Evolutionary conservation across 495 filamentous ascomycete genomes (phyloP).

Genomic region (Daldinia grandis): DNA sequence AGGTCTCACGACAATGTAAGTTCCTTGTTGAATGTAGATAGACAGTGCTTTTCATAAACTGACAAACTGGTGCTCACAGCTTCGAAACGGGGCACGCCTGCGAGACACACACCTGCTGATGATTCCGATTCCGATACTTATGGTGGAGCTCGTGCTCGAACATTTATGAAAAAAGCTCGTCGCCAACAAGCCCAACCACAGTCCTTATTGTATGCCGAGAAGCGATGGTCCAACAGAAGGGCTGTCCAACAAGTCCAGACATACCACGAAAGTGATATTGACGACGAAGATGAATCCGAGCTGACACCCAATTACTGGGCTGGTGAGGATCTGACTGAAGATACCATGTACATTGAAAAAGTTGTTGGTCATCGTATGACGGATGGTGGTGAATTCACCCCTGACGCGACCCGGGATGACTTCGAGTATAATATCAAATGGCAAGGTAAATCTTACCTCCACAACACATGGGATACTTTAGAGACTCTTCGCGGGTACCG

Average conservation of each 20-base stretch:
- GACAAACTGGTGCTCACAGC: conserved; percentile 54
- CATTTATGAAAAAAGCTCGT: conserved; percentile 73
- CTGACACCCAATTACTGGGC: conserved; percentile 70
- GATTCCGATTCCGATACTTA: conserved; percentile 78
- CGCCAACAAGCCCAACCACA: conserved; percentile 69
- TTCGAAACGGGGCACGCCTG: conserved; percentile 71
- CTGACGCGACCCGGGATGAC: conserved; percentile 73
- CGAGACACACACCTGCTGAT: conserved; percentile 64
- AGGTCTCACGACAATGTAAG: conserved; percentile 59
- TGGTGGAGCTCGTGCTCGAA: conserved; percentile 72
- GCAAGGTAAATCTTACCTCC: conserved; percentile 92
- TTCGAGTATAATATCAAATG: conserved; percentile 98
- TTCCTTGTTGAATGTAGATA: conserved; percentile 12
- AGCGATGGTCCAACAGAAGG: conserved; percentile 87
- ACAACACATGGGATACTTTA: conserved; percentile 91
- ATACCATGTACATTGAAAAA: conserved; percentile 82
- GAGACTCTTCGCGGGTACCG: conserved; percentile 67
- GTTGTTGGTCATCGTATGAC: conserved; percentile 85
- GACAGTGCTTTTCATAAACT: conserved; percentile 29
- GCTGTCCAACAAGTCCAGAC: conserved; percentile 81
- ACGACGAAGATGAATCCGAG: conserved; percentile 71
- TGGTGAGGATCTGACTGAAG: conserved; percentile 68
- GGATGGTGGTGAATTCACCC: conserved; percentile 67
- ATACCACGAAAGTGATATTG: conserved; percentile 82
- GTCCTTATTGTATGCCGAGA: conserved; percentile 72